Evolutionary conservation across 164 flowering plant genomes (phyloP), one percentile per base, ranked within the genome.

Genomic region (Magnolia kwangsiensis): DNA sequence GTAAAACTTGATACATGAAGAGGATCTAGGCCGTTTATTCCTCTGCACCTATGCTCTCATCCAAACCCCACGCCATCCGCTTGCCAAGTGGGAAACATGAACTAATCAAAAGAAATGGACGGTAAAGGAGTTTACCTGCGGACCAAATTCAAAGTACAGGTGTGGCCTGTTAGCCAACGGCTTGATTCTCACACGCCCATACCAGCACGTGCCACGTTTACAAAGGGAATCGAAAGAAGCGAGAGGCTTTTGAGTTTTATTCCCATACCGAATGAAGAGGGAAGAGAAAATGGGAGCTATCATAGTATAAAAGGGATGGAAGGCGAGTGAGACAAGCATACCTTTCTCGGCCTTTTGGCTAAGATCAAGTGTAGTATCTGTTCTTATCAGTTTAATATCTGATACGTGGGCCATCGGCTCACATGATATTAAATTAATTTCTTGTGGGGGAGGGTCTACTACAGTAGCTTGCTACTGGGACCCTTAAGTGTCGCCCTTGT

Each of bases 321-420:
- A 10, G 18, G 61, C 0, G 9, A 0, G 0, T 8, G 8, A 64
- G 7, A 1, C 13, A 67, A 67, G 81, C 81, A 79, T 79, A 91
- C 90, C 90, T 92, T 90, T 90, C 91, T 88, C 90, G 94, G 92
- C 92, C 92, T 90, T 90, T 90, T 89, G 91, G 92, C 90, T 89
- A 91, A 91, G 92, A 90, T 91, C 96, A 90, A 91, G 91, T 87
- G 93, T 90, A 91, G 92, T 90, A 90, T 89, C 91, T 91, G 92
- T 88, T 90, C 90, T 90, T 91, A 90, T 90, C 94, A 89, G 92
- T 91, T 91, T 91, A 91, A 90, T 90, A 91, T 91, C 94, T 91
- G 91, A 90, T 78, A 74, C 77, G 80, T 78, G 80, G 76, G 21
- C 78, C 49, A 76, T 76, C 6, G 51, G 78, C 7, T 9, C 78